Evolutionary conservation across 345 rosid genomes (phyloP), one percentile per base, ranked within the genome.

Genomic region (Brassica carinata): DNA sequence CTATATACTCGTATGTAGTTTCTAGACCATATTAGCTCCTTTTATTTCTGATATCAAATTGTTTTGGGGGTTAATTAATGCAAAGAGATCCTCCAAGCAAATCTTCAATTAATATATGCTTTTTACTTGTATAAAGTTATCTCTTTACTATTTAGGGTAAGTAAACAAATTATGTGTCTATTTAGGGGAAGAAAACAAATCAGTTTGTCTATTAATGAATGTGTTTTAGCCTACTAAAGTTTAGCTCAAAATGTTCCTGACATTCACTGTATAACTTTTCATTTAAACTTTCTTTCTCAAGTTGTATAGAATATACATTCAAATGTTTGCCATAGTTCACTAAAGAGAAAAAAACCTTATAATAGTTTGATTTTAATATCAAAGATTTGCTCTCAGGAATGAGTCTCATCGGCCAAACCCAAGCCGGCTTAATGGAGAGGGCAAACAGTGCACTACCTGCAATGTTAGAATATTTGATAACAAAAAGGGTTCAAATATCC

Each of bases 71-170:
- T 75, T 75, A 36, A 62, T 69, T 64, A 64, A 18, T 75, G 77
- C 40, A 64, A 65, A 40, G 14, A 75, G 23, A 65, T 75, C 73
- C 43, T 8, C 33, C 17, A 71, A 64, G 17, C 80, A 76, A 57
- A 81, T 71, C 73, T 71, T 71, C 77, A 71, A 23, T 23, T 23
- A 23, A 40, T 55, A 64, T 27, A 18, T 64, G 73, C 31, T 70
- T 75, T 55, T 73, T 64, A 64, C 72, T 64, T 38, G 2, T 55
- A 70, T 27, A 75, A 64, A 75, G 80, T n/a, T 71, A 38, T n/a
- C 58, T 14, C 23, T 19, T 64, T 71, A 81, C 79, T 80, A 69
- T 74, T 62, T 74, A 71, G 19, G 72, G 83, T 75, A 55, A 75
- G 64, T 55, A 38, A 68, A 57, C 69, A 71, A 65, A 65, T 40